These are phyloP conservation scores for Diutina pseudorugosa DNA, from an alignment of 1,139 yeast genomes.

Conservation along the genomic window DNA sequence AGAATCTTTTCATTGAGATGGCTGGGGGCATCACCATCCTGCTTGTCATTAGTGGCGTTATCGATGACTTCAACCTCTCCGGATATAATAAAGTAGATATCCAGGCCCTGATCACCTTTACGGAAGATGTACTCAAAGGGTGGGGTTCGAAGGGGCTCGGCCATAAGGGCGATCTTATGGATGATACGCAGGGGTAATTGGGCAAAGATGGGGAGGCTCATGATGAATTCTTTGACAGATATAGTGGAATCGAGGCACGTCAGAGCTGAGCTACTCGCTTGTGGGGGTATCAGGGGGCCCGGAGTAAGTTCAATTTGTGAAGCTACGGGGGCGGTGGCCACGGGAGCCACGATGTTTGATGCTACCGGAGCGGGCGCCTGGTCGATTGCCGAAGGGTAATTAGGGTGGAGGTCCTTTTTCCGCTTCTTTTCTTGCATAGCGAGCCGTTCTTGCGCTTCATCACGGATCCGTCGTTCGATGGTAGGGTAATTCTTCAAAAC, in stretches of 20 bases:
- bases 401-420: neutral
- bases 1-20: constrained; percentile 21
- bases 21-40: constrained; percentile 7
- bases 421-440: constrained; percentile 52
- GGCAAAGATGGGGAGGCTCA: constrained; percentile 45
- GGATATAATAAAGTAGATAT: constrained; percentile 50
- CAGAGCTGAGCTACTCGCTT: neutral
- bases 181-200: constrained; percentile 43
- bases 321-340: neutral
- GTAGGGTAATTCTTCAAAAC: constrained; percentile 52
- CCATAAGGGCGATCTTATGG: constrained; percentile 52
- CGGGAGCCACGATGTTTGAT: neutral
- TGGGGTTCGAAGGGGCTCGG: constrained; percentile 39
- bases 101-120: constrained; percentile 48
- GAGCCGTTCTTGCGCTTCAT: constrained; percentile 67
- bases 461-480: constrained; percentile 57
- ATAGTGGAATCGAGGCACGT: neutral
- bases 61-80: constrained; percentile 66
- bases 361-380: neutral
- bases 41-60: constrained; percentile 10
- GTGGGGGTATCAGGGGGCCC: constrained; percentile 1
- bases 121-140: constrained; percentile 50
- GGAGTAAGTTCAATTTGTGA: neutral
- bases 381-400: neutral
- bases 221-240: constrained; percentile 32